These are phyloP conservation scores for Phytophthora gonapodyides DNA, from an alignment of 352 stramenopile species.

Conservation along the genomic window DNA sequence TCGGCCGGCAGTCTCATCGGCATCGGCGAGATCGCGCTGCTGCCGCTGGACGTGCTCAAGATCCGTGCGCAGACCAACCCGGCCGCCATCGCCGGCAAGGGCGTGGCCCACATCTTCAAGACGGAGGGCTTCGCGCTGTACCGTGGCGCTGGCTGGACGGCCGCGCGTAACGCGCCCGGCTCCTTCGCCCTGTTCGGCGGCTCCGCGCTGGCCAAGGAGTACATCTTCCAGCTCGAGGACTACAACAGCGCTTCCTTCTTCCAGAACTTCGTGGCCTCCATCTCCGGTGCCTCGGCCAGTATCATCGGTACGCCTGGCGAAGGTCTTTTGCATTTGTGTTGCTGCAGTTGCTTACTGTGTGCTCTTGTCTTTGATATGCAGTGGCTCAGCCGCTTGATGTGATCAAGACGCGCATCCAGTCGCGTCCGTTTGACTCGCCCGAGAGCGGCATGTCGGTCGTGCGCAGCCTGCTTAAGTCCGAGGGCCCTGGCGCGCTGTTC, in stretches of 20 bases:
- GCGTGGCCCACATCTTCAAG: conserved; percentile 92
- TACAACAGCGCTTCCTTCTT: conserved; percentile 91
- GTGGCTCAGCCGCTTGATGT: conserved; percentile 95
- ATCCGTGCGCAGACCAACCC: conserved; percentile 96
- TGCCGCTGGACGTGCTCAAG: conserved; percentile 97
- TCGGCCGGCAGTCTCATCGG: conserved; percentile 93
- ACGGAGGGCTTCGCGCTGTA: conserved; percentile 93
- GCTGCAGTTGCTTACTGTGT: conserved; percentile 6
- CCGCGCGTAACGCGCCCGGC: conserved; percentile 93
- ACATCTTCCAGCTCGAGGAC: conserved; percentile 91
- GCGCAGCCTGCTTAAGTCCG: conserved; percentile 92
- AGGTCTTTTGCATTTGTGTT: not conserved
- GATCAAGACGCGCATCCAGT: conserved; percentile 96
- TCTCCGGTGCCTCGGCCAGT: conserved; percentile 75
- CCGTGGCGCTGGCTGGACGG: conserved; percentile 91
- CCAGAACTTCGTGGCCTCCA: conserved; percentile 91
- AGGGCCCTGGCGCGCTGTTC: conserved; percentile 92
- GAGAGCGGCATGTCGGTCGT: conserved; percentile 92
- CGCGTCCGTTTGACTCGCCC: conserved; percentile 93
- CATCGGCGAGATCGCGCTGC: conserved; percentile 94
- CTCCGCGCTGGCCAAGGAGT: conserved; percentile 88
- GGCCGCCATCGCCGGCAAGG: conserved; percentile 89
- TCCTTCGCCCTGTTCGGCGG: conserved; percentile 96
- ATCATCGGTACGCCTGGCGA: conserved; percentile 71
- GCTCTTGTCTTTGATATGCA: conserved; percentile 23